phyloP scores from a whole-genome alignment of 176 grass and related monocot genomes.

The Carex scoparia region DNA sequence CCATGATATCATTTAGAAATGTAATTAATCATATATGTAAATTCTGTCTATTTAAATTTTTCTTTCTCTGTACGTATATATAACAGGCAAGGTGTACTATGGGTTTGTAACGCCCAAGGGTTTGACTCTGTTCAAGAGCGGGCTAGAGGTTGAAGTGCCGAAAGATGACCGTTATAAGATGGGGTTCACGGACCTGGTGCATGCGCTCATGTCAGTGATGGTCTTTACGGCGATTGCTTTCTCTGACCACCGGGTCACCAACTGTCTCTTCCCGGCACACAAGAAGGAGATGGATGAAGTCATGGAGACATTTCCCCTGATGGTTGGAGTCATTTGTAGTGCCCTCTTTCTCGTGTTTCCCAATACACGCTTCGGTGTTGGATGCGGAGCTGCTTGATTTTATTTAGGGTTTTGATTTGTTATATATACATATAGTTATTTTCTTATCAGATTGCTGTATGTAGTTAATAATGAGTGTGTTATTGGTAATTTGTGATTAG shows the following conservation, averaged over 20 bases:
- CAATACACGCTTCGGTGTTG: slow-evolving; percentile 55
- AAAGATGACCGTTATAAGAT: slow-evolving; percentile 47
- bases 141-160: slow-evolving; percentile 50
- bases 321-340: slow-evolving; percentile 54
- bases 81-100: slow-evolving; percentile 46
- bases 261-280: slow-evolving; percentile 41
- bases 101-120: slow-evolving; percentile 52
- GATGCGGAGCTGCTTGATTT: slow-evolving; percentile 38
- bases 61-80: background rate
- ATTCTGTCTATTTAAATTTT: background rate
- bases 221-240: slow-evolving; percentile 48
- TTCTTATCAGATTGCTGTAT: background rate
- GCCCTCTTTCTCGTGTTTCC: slow-evolving; percentile 59
- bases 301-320: slow-evolving; percentile 65
- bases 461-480: background rate
- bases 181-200: slow-evolving; percentile 45
- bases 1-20: background rate
- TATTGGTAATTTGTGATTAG: background rate
- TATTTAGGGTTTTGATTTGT: background rate
- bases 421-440: background rate
- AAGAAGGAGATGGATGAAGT: slow-evolving; percentile 57
- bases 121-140: slow-evolving; percentile 44
- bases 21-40: background rate
- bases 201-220: slow-evolving; percentile 53
- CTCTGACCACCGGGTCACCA: slow-evolving; percentile 39